A percentile compares a stretch with the other conserved stretches of the same genome.
Evolutionary conservation across 257 asterid genomes (phyloP).

Genomic region (Vinca minor): DNA sequence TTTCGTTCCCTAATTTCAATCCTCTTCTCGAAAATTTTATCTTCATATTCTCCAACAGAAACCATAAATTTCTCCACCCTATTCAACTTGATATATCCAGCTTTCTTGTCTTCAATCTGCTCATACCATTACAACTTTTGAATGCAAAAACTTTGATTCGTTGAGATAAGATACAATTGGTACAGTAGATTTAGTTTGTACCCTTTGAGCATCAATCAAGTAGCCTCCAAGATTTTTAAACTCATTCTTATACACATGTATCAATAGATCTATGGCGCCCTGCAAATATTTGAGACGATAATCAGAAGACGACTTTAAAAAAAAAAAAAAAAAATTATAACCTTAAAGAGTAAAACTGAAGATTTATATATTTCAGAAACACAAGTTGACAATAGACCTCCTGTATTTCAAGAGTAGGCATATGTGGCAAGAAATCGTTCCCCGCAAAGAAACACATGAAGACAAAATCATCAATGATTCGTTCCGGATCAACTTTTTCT

Average conservation of each 20-base stretch:
- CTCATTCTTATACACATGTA: conserved; percentile 47
- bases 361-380: too few species aligned
- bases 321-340: too few species aligned
- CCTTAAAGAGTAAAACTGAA: neutral
- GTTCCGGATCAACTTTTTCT: conserved; percentile 31
- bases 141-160: neutral
- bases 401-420: conserved; percentile 45
- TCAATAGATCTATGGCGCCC: conserved; percentile 47
- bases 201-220: conserved; percentile 45
- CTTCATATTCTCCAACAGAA: conserved; percentile 42
- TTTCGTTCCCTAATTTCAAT: conserved; percentile 21
- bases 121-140: neutral
- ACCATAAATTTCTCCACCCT: conserved; percentile 47
- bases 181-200: conserved; percentile 5
- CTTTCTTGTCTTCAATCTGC: conserved; percentile 31
- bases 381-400: conserved; percentile 33
- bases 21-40: conserved; percentile 47
- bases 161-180: neutral
- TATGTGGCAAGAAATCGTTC: conserved; percentile 62
- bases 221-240: conserved; percentile 51
- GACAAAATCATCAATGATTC: conserved; percentile 48
- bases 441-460: conserved; percentile 60
- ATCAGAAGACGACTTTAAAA: neutral
- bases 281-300: conserved; percentile 10
- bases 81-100: conserved; percentile 28